Conservation (phyloP, 108 stramenopile species). For the Phaeodactylum tricornutum region DNA sequence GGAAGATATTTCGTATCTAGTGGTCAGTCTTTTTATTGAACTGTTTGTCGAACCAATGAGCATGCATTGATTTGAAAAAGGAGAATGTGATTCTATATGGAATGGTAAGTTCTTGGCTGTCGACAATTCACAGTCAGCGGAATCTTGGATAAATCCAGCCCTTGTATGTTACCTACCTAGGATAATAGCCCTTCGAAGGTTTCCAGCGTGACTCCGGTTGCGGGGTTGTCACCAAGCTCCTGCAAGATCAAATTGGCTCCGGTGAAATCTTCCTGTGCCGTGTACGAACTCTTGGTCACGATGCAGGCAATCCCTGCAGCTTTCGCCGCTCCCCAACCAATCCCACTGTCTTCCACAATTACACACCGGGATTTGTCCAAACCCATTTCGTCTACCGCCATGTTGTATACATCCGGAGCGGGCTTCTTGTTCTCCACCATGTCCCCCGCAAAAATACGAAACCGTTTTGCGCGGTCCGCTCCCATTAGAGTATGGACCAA, state of each 20-base stretch:
- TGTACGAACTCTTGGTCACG: constrained; percentile 84
- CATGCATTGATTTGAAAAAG: no score
- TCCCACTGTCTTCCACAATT: constrained; percentile 88
- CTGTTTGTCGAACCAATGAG: no score
- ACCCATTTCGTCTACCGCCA: constrained; percentile 83
- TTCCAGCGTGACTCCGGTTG: constrained; percentile 44
- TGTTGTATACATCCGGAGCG: constrained; percentile 85
- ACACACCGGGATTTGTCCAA: constrained; percentile 74
- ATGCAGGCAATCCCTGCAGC: constrained; percentile 72
- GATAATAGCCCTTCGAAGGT: constrained; percentile 46
- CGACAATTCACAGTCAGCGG: no score
- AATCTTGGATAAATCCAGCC: no score
- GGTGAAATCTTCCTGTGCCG: constrained; percentile 78
- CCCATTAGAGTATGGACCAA: constrained; percentile 84
- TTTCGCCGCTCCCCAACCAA: constrained; percentile 85
- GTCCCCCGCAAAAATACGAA: constrained; percentile 90
- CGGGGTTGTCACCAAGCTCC: constrained; percentile 62
- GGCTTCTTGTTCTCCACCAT: constrained; percentile 89
- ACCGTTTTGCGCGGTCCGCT: constrained; percentile 43
- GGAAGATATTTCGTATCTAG: no score
- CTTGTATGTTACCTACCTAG: no score
- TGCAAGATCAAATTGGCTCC: constrained; percentile 77
- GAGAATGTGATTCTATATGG: no score
- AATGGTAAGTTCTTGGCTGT: no score
- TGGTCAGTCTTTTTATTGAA: no score